phyloP scores from a whole-genome alignment of 2,329 filamentous ascomycete genomes.

The Cladosporium sp. region DNA sequence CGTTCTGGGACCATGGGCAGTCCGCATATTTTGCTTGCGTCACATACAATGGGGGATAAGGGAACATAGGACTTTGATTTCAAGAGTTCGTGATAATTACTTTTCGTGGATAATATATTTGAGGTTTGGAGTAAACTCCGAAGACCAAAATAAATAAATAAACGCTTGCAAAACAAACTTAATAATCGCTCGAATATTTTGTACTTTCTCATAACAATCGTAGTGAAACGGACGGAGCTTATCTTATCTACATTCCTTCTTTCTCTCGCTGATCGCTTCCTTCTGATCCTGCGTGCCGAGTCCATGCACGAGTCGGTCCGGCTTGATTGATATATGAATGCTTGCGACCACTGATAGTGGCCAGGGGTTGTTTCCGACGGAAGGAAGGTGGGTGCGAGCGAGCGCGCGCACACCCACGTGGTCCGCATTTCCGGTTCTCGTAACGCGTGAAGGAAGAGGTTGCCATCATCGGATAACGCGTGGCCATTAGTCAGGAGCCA shows the following conservation, averaged over 20 bases:
- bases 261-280: not conserved
- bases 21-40: too few species aligned
- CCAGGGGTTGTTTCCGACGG: not conserved
- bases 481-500: not conserved
- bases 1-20: too few species aligned
- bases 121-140: too few species aligned
- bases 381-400: too few species aligned
- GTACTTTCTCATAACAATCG: not conserved
- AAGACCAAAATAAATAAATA: too few species aligned
- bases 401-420: too few species aligned
- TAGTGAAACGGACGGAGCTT: not conserved
- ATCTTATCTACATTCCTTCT: not conserved
- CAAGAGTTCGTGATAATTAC: not conserved
- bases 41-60: too few species aligned
- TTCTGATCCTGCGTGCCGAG: not conserved
- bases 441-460: too few species aligned
- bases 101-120: not conserved
- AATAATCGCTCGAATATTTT: not conserved
- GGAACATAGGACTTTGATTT: too few species aligned
- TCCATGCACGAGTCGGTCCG: not conserved
- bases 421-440: not conserved
- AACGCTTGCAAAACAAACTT: too few species aligned
- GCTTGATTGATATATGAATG: not conserved
- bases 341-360: too few species aligned
- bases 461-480: not conserved